Evolutionary conservation across 2,329 filamentous ascomycete genomes (phyloP).

Genomic region (Colletotrichum incanum): DNA sequence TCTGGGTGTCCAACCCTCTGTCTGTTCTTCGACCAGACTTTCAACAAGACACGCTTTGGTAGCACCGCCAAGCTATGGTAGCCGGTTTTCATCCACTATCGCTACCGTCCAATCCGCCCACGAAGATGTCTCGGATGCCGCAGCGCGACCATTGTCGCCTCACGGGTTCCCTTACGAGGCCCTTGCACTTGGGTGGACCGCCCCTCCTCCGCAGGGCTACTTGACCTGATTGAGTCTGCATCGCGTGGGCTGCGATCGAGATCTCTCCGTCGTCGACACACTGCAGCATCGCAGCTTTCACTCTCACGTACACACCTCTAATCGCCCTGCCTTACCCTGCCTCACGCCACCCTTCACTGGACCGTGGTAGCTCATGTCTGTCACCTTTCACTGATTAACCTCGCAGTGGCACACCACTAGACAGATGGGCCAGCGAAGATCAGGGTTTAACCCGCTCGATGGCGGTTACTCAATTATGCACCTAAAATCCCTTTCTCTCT

Average conservation of each 20-base stretch:
- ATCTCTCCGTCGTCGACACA: conserved; percentile 10
- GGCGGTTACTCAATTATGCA: conserved; percentile 27
- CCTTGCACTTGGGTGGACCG: conserved; percentile 12
- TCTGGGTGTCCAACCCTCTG: background rate
- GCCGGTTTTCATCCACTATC: background rate
- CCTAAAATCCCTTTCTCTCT: background rate
- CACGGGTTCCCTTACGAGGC: conserved; percentile 11
- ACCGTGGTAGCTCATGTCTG: background rate
- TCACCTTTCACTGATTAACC: background rate
- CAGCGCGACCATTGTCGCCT: conserved; percentile 17
- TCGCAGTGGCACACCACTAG: conserved; percentile 3
- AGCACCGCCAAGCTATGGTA: background rate
- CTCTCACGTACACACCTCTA: background rate
- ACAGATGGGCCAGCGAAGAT: conserved; percentile 3
- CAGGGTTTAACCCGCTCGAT: conserved; percentile 17
- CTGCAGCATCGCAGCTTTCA: background rate
- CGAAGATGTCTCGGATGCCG: conserved; percentile 16
- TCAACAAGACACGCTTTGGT: background rate
- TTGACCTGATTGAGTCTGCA: conserved; percentile 20
- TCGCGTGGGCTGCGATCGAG: conserved; percentile 35
- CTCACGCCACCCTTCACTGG: background rate
- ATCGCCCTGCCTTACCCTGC: background rate
- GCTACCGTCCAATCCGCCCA: background rate
- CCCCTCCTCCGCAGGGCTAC: background rate
- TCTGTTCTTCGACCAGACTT: background rate